phyloP scores from a whole-genome alignment of 1,139 yeast species.

The Saccharomycopsis hybrid region DNA sequence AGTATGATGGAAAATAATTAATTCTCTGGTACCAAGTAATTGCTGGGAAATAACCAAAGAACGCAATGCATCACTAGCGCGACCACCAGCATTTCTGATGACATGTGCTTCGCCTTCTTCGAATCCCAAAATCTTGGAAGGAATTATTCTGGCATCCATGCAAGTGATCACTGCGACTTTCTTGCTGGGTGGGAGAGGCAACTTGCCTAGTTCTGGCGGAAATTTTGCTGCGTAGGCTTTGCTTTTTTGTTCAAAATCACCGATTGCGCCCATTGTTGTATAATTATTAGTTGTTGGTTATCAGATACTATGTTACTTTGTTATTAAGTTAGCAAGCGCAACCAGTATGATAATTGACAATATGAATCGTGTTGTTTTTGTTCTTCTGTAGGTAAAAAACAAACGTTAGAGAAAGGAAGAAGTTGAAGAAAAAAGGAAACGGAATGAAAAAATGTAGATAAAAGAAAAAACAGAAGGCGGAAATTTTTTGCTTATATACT shows the following conservation, averaged over 20 bases:
- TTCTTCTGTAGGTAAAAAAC: too few species aligned
- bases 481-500: too few species aligned
- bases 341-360: too few species aligned
- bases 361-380: too few species aligned
- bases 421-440: too few species aligned
- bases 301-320: too few species aligned
- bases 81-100: constrained; percentile 41
- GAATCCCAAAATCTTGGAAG: constrained; percentile 36
- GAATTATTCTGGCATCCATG: constrained; percentile 43
- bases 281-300: too few species aligned
- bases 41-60: constrained; percentile 36
- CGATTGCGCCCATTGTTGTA: too few species aligned
- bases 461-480: too few species aligned
- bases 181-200: constrained; percentile 35
- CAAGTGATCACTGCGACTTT: constrained; percentile 36
- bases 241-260: constrained; percentile 23
- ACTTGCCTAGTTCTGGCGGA: constrained; percentile 19
- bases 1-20: constrained; percentile 37
- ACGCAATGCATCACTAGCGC: constrained; percentile 37
- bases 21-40: constrained; percentile 34
- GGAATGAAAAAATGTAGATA: too few species aligned
- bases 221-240: constrained; percentile 21
- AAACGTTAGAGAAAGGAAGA: too few species aligned
- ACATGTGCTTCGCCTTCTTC: constrained; percentile 41
- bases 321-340: too few species aligned